Conservation (phyloP, 441 rosid genomes). For the Mallotus japonicus region DNA sequence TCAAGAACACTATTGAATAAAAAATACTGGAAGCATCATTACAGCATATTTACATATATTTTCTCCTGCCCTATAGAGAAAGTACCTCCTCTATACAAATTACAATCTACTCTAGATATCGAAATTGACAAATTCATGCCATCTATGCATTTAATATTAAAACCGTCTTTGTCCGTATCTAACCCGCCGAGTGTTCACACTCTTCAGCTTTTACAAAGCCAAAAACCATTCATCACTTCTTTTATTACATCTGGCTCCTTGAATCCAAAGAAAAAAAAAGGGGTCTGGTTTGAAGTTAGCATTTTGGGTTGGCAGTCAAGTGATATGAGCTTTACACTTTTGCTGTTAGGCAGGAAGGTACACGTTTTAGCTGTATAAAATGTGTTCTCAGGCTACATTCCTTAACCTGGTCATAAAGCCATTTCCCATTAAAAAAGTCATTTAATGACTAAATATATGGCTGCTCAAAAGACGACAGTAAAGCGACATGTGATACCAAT, state of each 20-base stretch:
- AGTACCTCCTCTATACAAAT: constrained; percentile 25
- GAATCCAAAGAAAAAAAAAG: constrained; percentile 19
- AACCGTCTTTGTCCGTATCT: constrained; percentile 3
- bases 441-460: neutral
- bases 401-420: constrained; percentile 48
- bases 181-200: constrained; percentile 14
- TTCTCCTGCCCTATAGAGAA: constrained; percentile 24
- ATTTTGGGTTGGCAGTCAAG: constrained; percentile 35
- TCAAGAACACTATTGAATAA: constrained; percentile 17
- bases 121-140: constrained; percentile 20
- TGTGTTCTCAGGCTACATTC: constrained; percentile 68
- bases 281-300: constrained; percentile 42
- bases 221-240: constrained; percentile 14
- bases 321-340: constrained; percentile 36
- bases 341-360: constrained; percentile 36
- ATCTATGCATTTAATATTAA: constrained; percentile 25
- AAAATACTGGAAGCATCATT: constrained; percentile 23
- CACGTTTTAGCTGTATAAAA: constrained; percentile 43
- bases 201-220: constrained; percentile 27
- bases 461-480: neutral
- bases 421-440: constrained; percentile 9
- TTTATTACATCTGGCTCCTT: constrained; percentile 25
- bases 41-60: constrained; percentile 33
- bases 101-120: constrained; percentile 22
- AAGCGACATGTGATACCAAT: neutral